Percentiles rank a stretch among this genome's conserved stretches.
phyloP scores from a whole-genome alignment of 768 basidiomycete species.

The Kwoniella europaea region DNA sequence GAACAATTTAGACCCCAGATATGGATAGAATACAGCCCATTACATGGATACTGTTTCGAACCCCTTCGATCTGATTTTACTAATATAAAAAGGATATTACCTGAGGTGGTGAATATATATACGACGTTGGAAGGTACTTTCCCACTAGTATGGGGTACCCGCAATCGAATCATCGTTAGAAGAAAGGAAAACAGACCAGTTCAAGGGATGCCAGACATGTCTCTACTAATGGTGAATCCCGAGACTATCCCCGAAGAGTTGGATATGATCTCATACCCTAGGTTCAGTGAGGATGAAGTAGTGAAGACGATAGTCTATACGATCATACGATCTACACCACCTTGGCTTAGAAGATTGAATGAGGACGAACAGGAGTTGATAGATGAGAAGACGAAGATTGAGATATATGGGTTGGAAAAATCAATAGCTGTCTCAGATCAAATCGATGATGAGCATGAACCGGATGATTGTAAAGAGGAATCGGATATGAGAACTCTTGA shows the following conservation, averaged over 20 bases:
- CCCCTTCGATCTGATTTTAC: neutral
- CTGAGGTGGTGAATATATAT: neutral
- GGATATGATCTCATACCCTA: neutral
- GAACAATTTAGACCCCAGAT: neutral
- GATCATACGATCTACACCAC: neutral
- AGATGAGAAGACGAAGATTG: neutral
- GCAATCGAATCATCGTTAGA: neutral
- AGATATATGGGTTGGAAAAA: constrained; percentile 4
- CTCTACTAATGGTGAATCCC: neutral
- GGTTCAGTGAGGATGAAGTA: neutral
- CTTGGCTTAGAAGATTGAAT: neutral
- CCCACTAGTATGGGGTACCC: neutral
- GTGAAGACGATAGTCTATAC: neutral
- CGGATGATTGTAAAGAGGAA: neutral
- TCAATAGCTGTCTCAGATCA: neutral
- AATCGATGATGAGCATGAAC: neutral
- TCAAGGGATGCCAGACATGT: neutral
- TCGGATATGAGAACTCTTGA: neutral
- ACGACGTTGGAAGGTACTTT: neutral
- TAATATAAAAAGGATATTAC: neutral
- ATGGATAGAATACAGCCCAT: neutral
- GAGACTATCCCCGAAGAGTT: neutral
- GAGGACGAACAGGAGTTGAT: neutral
- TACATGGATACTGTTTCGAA: neutral
- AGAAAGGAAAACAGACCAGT: too few species aligned